Evolutionary conservation across 352 stramenopile genomes (phyloP).

Genomic region (Globisporangium viniferum): DNA sequence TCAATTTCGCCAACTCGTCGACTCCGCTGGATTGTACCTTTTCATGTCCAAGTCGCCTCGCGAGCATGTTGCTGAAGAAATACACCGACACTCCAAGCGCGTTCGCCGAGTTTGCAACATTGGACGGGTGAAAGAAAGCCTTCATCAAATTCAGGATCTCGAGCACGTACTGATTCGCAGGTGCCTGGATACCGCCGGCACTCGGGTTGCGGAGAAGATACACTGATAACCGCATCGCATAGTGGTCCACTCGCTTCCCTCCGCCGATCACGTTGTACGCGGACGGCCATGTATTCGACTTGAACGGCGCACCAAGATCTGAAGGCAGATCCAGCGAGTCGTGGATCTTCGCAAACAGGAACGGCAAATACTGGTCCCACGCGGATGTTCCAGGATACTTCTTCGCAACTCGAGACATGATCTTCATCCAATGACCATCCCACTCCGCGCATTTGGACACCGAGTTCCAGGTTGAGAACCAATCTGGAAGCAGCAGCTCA

Average conservation of each 20-base stretch:
- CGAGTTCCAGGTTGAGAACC: conserved; percentile 52
- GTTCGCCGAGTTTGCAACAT: conserved; percentile 55
- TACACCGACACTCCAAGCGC: conserved; percentile 52
- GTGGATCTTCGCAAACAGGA: conserved; percentile 69
- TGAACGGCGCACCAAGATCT: conserved; percentile 60
- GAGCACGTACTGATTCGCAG: conserved; percentile 46
- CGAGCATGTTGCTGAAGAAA: conserved; percentile 48
- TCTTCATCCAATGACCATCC: conserved; percentile 74
- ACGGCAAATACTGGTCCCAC: conserved; percentile 40
- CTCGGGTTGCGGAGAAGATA: conserved; percentile 38
- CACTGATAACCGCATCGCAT: conserved; percentile 52
- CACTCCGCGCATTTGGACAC: conserved; percentile 55
- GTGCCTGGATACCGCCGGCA: conserved; percentile 10
- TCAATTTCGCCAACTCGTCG: conserved; percentile 19
- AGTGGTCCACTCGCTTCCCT: conserved; percentile 52
- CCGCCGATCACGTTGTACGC: conserved; percentile 47
- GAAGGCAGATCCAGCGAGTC: conserved; percentile 58
- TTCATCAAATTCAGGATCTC: conserved; percentile 58
- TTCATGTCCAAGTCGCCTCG: conserved; percentile 49
- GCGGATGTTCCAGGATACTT: conserved; percentile 28
- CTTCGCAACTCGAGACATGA: conserved; percentile 62
- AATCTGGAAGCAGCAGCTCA: conserved; percentile 41
- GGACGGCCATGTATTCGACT: conserved; percentile 55
- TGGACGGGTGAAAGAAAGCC: conserved; percentile 75
- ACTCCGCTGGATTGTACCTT: conserved; percentile 21